phyloP scores from a whole-genome alignment of 768 basidiomycete genomes.

The Jaapia argillacea region DNA sequence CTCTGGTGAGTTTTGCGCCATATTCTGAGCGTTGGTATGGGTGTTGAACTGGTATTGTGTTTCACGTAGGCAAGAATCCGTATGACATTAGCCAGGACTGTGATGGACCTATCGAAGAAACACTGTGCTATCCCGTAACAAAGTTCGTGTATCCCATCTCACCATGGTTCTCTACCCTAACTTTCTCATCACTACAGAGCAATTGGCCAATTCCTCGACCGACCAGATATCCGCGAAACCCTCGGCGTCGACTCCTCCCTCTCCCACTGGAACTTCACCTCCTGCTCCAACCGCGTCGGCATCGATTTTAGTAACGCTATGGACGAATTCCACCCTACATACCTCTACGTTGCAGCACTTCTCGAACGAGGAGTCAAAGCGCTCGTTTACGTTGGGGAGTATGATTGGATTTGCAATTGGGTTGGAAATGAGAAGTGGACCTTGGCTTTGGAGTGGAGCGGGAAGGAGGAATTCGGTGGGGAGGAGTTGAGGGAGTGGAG shows the following conservation, averaged over 20 bases:
- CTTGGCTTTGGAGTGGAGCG: slow-evolving; percentile 49
- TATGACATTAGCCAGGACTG: slow-evolving; percentile 66
- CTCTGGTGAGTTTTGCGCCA: slow-evolving; percentile 16
- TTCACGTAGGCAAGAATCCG: slow-evolving; percentile 34
- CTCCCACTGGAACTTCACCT: slow-evolving; percentile 27
- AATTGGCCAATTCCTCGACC: slow-evolving; percentile 54
- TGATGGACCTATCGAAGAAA: slow-evolving; percentile 32
- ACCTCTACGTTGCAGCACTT: slow-evolving; percentile 37
- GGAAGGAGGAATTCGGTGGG: slow-evolving; percentile 33
- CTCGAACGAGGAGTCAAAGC: slow-evolving; percentile 44
- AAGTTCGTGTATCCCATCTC: slow-evolving; percentile 16
- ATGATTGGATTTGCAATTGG: slow-evolving; percentile 54
- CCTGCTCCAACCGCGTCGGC: slow-evolving; percentile 32
- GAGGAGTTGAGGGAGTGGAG: slow-evolving; percentile 41
- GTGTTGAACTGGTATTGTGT: slow-evolving; percentile 12
- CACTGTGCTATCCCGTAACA: slow-evolving; percentile 52
- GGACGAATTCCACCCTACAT: slow-evolving; percentile 26
- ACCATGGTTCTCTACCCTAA: slow-evolving; percentile 1
- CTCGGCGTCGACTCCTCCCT: slow-evolving; percentile 54
- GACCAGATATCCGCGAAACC: slow-evolving; percentile 35
- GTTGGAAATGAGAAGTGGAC: slow-evolving; percentile 58
- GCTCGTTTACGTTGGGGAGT: slow-evolving; percentile 44
- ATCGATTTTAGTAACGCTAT: slow-evolving; percentile 34
- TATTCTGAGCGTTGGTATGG: no score
- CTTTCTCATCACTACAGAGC: slow-evolving; percentile 22